phyloP scores from a whole-genome alignment of 2,329 filamentous ascomycete species.

The Cytospora leucostoma region DNA sequence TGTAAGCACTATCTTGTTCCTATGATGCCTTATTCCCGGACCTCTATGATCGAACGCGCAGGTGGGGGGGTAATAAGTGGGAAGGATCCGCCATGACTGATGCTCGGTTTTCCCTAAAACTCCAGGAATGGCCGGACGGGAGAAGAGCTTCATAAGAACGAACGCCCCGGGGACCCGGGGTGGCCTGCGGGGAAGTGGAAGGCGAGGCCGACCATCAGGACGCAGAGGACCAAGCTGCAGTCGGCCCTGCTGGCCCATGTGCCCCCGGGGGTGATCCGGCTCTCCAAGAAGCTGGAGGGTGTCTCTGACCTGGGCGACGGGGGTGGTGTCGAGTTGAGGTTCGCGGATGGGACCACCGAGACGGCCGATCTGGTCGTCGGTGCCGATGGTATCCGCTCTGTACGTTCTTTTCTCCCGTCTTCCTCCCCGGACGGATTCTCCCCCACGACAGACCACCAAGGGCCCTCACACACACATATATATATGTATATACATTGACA shows the following conservation, averaged over 20 bases:
- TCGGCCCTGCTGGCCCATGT: slow-evolving; percentile 50
- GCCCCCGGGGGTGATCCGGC: slow-evolving; percentile 44
- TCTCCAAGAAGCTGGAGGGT: slow-evolving; percentile 45
- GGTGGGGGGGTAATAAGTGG: not conserved
- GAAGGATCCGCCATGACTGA: not conserved
- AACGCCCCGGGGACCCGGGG: slow-evolving; percentile 26
- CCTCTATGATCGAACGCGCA: too few species aligned
- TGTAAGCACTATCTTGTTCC: slow-evolving; percentile 1
- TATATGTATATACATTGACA: too few species aligned
- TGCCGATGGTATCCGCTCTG: slow-evolving; percentile 54
- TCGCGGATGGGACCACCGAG: slow-evolving; percentile 46
- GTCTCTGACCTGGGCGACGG: slow-evolving; percentile 40
- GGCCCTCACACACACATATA: too few species aligned
- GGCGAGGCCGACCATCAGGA: slow-evolving; percentile 22
- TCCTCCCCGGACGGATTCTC: not conserved
- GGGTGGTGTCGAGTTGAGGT: slow-evolving; percentile 44
- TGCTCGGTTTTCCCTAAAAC: too few species aligned
- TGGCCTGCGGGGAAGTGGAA: slow-evolving; percentile 24
- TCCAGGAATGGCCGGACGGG: slow-evolving; percentile 35
- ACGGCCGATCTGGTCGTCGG: slow-evolving; percentile 51
- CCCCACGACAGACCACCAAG: too few species aligned
- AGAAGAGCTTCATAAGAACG: slow-evolving; percentile 32
- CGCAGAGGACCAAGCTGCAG: slow-evolving; percentile 45
- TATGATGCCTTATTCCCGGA: not conserved
- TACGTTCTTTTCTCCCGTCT: slow-evolving; percentile 29